Percentiles rank a stretch among this genome's conserved stretches.
Conservation (phyloP, 2,329 filamentous ascomycete genomes). For the Thermothelomyces thermophilus region DNA sequence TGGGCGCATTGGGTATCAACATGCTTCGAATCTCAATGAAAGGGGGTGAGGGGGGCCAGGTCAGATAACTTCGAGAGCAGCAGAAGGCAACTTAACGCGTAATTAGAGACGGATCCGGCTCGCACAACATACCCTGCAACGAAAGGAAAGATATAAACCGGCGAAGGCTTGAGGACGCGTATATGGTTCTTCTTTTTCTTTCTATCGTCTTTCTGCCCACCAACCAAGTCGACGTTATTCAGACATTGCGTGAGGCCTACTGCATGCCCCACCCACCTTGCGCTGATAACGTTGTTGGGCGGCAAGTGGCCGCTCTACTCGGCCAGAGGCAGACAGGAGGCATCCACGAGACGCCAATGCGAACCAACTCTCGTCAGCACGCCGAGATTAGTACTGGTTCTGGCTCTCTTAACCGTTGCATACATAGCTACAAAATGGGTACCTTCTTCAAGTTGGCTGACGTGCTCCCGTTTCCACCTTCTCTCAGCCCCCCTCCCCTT, state of each 20-base stretch:
- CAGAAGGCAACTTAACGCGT: too few species aligned
- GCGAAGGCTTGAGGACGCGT: too few species aligned
- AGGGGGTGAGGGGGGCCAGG: too few species aligned
- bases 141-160: too few species aligned
- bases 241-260: neutral
- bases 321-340: slow-evolving; percentile 1
- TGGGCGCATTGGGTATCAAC: too few species aligned
- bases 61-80: too few species aligned
- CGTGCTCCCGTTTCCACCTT: too few species aligned
- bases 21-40: too few species aligned
- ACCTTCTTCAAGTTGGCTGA: neutral
- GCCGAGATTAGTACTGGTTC: neutral
- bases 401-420: neutral
- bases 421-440: too few species aligned
- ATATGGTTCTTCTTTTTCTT: neutral
- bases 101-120: too few species aligned
- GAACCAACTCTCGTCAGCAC: neutral
- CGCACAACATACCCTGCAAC: too few species aligned
- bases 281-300: neutral
- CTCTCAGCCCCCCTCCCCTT: too few species aligned
- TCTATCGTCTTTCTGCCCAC: neutral
- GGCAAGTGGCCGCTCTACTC: neutral
- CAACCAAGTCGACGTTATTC: neutral
- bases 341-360: neutral
- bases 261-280: neutral